A percentile compares a stretch with the other conserved stretches of the same genome.
Conservation (phyloP, 176 grass and related monocot species). For the Avena atlantica region DNA sequence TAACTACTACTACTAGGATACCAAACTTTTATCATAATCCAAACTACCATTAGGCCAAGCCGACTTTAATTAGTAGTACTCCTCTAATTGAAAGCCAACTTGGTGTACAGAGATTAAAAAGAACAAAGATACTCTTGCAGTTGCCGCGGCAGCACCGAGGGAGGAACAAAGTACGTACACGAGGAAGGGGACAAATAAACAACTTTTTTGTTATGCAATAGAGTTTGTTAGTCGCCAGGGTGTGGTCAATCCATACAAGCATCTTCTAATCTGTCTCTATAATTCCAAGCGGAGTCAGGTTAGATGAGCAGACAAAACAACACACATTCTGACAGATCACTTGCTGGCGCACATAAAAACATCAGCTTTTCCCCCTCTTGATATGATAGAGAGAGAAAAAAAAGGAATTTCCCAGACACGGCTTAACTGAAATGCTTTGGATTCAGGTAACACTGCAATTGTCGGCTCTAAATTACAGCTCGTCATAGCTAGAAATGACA, state of each 20-base stretch:
- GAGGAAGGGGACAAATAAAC: conserved; percentile 38
- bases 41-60: conserved; percentile 8
- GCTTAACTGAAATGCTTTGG: not conserved
- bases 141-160: conserved; percentile 39
- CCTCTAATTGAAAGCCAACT: conserved; percentile 20
- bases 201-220: conserved; percentile 22
- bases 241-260: conserved; percentile 14
- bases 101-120: conserved; percentile 15
- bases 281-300: conserved; percentile 16
- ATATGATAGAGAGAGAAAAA: too few relatives aligned
- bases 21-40: not conserved
- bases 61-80: conserved; percentile 33
- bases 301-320: conserved; percentile 26
- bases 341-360: too few relatives aligned
- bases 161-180: conserved; percentile 36
- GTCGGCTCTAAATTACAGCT: not conserved
- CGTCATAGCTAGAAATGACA: not conserved
- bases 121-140: conserved; percentile 59
- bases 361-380: too few relatives aligned
- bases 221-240: not conserved
- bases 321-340: conserved; percentile 21
- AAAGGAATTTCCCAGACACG: not conserved
- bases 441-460: not conserved
- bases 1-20: not conserved
- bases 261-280: conserved; percentile 27